Conservation (phyloP, 139 green algal genomes). For the Penium margaritaceum region DNA sequence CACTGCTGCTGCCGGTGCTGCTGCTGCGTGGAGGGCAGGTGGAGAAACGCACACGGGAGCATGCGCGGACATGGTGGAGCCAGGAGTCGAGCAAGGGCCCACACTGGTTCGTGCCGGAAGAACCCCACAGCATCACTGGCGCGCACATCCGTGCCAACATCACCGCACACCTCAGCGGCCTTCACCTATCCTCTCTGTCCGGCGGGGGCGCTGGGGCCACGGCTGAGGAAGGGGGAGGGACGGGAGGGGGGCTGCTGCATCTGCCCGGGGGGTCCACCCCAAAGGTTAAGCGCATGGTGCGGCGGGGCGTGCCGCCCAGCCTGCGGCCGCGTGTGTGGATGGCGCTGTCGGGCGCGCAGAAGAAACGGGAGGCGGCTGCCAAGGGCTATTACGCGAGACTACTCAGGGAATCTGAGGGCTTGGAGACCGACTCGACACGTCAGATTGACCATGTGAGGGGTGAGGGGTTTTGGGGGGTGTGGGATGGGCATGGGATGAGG, state of each 20-base stretch:
- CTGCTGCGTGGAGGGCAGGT: no score
- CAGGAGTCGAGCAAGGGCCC: constrained; percentile 29
- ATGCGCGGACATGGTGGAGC: constrained; percentile 21
- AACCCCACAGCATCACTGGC: no score
- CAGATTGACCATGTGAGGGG: constrained; percentile 45
- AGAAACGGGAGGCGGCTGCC: constrained; percentile 22
- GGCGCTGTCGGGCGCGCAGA: constrained; percentile 29
- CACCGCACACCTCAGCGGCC: background rate
- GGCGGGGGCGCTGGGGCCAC: no score
- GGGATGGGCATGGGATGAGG: no score
- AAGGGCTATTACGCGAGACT: constrained; percentile 31
- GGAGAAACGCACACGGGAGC: constrained; percentile 24
- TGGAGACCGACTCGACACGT: constrained; percentile 13
- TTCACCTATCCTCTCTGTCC: background rate
- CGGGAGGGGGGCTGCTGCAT: background rate
- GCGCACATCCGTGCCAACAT: no score
- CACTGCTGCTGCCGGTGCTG: no score
- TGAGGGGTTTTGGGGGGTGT: no score
- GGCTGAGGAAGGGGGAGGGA: background rate
- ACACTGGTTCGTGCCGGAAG: constrained; percentile 9
- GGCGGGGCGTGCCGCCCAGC: constrained; percentile 31
- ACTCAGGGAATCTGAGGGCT: constrained; percentile 16
- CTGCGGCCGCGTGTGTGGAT: constrained; percentile 39
- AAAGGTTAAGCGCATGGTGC: constrained; percentile 36
- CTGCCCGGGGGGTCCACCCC: background rate